These are phyloP conservation scores for Populus hybrid DNA, from an alignment of 441 rosid genomes.

Conservation along the genomic window DNA sequence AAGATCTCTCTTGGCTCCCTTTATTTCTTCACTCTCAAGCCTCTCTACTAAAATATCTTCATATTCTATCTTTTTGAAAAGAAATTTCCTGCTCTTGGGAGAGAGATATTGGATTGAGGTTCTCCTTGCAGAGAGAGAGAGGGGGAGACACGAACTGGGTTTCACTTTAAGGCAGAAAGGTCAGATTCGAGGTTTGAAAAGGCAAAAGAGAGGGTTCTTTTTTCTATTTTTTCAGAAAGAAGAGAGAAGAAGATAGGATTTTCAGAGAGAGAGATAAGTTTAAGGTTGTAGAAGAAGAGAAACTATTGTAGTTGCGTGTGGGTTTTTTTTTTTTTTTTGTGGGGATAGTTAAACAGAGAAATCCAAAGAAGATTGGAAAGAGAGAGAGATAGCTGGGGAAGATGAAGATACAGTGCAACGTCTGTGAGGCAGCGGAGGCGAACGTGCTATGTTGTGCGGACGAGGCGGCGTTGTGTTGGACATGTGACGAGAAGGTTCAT, in stretches of 20 bases:
- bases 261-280: neutral
- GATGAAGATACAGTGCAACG: slow-evolving; percentile 98
- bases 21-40: neutral
- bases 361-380: neutral
- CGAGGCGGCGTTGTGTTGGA: slow-evolving; percentile 92
- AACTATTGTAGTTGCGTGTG: neutral
- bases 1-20: neutral
- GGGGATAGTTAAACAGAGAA: neutral
- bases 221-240: neutral
- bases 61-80: neutral
- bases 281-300: neutral
- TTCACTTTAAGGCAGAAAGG: neutral
- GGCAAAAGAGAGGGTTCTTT: neutral
- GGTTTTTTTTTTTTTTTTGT: too few species aligned
- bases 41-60: neutral
- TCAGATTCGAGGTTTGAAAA: neutral
- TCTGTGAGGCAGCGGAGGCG: slow-evolving; percentile 89
- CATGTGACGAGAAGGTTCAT: slow-evolving; percentile 81
- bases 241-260: neutral
- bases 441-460: slow-evolving; percentile 91
- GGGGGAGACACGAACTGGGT: neutral
- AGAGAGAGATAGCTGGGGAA: neutral
- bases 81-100: neutral
- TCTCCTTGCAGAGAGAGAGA: neutral
- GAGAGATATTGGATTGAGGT: neutral